Evolutionary conservation across 2,329 filamentous ascomycete species (phyloP).

Genomic region (Curvularia hawaiiensis): DNA sequence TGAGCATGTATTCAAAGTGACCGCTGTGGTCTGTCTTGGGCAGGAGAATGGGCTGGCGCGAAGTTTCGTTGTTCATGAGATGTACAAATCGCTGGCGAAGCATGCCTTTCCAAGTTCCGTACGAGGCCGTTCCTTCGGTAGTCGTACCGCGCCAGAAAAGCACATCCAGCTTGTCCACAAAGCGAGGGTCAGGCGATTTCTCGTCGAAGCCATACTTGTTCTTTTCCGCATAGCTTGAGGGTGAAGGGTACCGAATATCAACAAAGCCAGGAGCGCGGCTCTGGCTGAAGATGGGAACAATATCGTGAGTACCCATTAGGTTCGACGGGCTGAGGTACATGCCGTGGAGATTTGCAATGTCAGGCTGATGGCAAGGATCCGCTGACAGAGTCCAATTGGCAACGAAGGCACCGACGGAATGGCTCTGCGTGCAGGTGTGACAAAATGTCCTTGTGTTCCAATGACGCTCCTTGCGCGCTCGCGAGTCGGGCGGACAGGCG

Average conservation of each 20-base stretch:
- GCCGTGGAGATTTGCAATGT: conserved; percentile 74
- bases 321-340: conserved; percentile 71
- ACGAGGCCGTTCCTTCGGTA: conserved; percentile 56
- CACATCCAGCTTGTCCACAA: conserved; percentile 65
- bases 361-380: conserved; percentile 77
- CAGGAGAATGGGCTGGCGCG: conserved; percentile 40
- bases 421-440: conserved; percentile 63
- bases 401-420: conserved; percentile 71
- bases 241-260: conserved; percentile 75
- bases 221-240: conserved; percentile 67
- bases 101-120: conserved; percentile 69
- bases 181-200: conserved; percentile 59
- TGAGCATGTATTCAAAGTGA: conserved; percentile 62
- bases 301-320: conserved; percentile 64
- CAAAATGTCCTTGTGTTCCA: conserved; percentile 72
- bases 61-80: conserved; percentile 50
- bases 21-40: conserved; percentile 55
- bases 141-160: conserved; percentile 79
- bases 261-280: conserved; percentile 74
- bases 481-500: conserved; percentile 68
- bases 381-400: conserved; percentile 68
- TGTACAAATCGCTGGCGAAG: conserved; percentile 74
- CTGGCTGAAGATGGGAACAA: conserved; percentile 77
- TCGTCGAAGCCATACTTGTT: conserved; percentile 58
- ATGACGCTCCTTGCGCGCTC: conserved; percentile 61